phyloP scores from a whole-genome alignment of 2,329 filamentous ascomycete species.

The Diaporthe eres region DNA sequence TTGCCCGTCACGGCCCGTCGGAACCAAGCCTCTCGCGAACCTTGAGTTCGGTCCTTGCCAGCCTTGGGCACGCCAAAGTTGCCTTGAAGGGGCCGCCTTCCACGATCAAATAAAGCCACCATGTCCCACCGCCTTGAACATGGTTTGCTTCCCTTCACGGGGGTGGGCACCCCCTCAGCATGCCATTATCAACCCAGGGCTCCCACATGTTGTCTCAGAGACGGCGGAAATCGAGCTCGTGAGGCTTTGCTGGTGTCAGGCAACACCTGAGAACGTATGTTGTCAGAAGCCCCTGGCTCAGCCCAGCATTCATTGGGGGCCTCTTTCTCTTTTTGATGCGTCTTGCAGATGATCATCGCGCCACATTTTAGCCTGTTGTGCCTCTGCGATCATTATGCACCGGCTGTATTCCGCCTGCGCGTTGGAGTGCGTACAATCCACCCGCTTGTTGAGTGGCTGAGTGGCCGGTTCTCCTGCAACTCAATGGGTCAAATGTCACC shows the following conservation, averaged over 20 bases:
- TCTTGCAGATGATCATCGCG: slow-evolving; percentile 29
- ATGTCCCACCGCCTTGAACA: slow-evolving; percentile 6
- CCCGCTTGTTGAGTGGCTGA: background rate
- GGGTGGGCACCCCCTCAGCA: background rate
- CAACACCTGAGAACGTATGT: background rate
- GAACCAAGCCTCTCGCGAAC: background rate
- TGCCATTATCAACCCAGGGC: background rate
- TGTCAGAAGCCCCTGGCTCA: slow-evolving; percentile 1
- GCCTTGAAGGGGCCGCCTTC: background rate
- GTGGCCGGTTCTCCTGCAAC: background rate
- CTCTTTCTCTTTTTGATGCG: slow-evolving; percentile 18
- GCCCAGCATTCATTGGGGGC: background rate
- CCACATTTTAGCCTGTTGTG: slow-evolving; percentile 2
- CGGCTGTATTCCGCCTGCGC: slow-evolving; percentile 14
- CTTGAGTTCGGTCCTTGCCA: too few relatives aligned
- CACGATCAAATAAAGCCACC: background rate
- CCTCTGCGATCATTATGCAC: background rate
- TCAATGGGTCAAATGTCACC: background rate
- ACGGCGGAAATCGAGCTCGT: slow-evolving; percentile 12
- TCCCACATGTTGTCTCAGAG: slow-evolving; percentile 25
- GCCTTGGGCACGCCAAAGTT: background rate
- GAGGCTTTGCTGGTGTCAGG: slow-evolving; percentile 20
- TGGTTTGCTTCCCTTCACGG: slow-evolving; percentile 11
- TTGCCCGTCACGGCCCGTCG: background rate
- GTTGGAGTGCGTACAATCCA: background rate